phyloP scores from a whole-genome alignment of 495 filamentous ascomycete genomes.

The Xanthoparmelia taractica region DNA sequence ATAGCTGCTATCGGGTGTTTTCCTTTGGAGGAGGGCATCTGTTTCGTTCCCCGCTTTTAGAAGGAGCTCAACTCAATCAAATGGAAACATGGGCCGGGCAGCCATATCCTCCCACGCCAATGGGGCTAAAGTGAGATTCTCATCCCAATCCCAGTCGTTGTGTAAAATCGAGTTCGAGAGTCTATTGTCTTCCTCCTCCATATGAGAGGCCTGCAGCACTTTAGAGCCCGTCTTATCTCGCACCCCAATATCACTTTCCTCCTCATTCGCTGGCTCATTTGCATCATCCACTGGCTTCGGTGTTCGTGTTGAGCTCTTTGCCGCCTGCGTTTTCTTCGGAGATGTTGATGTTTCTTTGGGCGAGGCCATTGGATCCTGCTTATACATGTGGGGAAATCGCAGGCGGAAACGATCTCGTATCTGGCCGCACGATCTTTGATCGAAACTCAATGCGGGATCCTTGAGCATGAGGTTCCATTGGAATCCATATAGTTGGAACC shows the following conservation, averaged over 20 bases:
- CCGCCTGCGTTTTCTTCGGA: not conserved
- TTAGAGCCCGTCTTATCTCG: not conserved
- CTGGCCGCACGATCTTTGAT: conserved; percentile 64
- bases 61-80: conserved; percentile 2
- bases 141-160: conserved; percentile 22
- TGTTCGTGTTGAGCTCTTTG: not conserved
- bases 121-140: conserved; percentile 24
- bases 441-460: conserved; percentile 58
- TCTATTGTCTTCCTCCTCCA: conserved; percentile 15
- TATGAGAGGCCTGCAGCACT: conserved; percentile 1
- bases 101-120: conserved; percentile 28
- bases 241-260: conserved; percentile 4
- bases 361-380: conserved; percentile 5
- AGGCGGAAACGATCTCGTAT: conserved; percentile 76
- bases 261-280: not conserved
- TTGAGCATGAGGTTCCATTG: conserved; percentile 75
- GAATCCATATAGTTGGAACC: conserved; percentile 66
- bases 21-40: conserved; percentile 38
- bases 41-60: not conserved
- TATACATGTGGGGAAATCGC: conserved; percentile 68
- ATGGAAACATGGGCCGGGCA: conserved; percentile 24
- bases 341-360: conserved; percentile 4
- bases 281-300: not conserved
- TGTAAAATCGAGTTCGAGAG: conserved; percentile 16
- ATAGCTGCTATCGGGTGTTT: conserved; percentile 36